Evolutionary conservation across 1,284 basidiomycete species (phyloP), one percentile per base, ranked within the genome.

Genomic region (Bondarzewia mesenterica): DNA sequence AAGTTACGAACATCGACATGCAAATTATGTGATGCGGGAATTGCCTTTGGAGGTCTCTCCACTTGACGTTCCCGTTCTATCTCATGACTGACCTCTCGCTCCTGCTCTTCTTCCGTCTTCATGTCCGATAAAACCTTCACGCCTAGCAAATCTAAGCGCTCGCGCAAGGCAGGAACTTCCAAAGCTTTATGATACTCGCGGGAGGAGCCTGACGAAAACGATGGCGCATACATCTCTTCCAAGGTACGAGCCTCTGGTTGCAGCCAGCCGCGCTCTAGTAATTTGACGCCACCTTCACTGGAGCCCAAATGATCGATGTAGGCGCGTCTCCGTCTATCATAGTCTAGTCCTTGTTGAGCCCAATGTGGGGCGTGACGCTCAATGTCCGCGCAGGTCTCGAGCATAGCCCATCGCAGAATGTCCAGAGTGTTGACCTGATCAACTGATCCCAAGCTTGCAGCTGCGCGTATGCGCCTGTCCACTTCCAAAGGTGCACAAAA

Each of bases 401-500:
- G 57, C 56, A 78, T 73, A 0, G 63, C 55, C 75, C 77, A 78
- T 1, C 62, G 59, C 1, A 78, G 45, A 26, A 78, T 60, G 40
- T 77, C 69, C 8, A 52, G 43, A 14, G 59, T 56, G 25, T 54
- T 22, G 7, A 71, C 47, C 18, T 6, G 20, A 10, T 41, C 39
- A 7, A 16, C n/a, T 36, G 42, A 39, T 21, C 22, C 29, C 15
- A 61, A 58, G 0, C 41, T 45, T 15, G 50, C 54, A 7, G 58
- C 50, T 4, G 48, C 49, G 7, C 72, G 69, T 26, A 78, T 77
- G 1, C 50, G 50, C 16, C 54, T 56, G 44, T 75, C 72, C 5
- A 77, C 62, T 22, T 78, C 74, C 1, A 58, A 57, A 15, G 77
- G 72, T 7, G 73, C 75, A 27, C 73, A 69, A 55, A 79, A 79